phyloP scores from a whole-genome alignment of 1,284 basidiomycete genomes.

The Naganishia liquefaciens region DNA sequence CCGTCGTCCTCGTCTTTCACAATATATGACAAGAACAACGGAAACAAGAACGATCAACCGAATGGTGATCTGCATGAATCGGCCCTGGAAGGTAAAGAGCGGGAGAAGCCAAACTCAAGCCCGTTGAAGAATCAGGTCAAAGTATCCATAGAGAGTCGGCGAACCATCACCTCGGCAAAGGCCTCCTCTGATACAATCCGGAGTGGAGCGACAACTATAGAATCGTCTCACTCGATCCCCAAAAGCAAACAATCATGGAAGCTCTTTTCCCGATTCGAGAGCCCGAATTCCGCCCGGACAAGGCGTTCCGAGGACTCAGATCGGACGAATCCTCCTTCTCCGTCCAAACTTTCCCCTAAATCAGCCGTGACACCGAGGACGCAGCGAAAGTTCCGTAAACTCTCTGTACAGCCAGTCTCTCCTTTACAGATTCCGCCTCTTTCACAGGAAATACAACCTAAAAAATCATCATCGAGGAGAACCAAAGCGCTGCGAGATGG shows the following conservation, averaged over 20 bases:
- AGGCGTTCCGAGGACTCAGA: background rate
- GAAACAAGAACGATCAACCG: background rate
- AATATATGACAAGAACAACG: conserved; percentile 9
- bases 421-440: conserved; percentile 5
- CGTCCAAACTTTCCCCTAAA: conserved; percentile 4
- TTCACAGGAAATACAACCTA: background rate
- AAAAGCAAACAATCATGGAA: conserved; percentile 2
- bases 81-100: background rate
- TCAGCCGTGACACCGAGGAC: conserved; percentile 10
- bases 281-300: background rate
- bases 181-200: conserved; percentile 16
- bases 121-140: conserved; percentile 19
- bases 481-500: background rate
- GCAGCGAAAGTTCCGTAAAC: conserved; percentile 13
- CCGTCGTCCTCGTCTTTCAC: conserved; percentile 16
- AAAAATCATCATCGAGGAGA: background rate
- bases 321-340: background rate
- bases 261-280: conserved; percentile 12
- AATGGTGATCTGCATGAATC: background rate
- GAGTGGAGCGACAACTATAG: background rate
- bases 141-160: conserved; percentile 10
- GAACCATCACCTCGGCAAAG: conserved; percentile 11
- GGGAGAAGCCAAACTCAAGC: background rate
- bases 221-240: background rate
- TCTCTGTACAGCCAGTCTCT: conserved; percentile 15